Evolutionary conservation across 352 stramenopile genomes (phyloP).

Genomic region (Elongisporangium prolatum): DNA sequence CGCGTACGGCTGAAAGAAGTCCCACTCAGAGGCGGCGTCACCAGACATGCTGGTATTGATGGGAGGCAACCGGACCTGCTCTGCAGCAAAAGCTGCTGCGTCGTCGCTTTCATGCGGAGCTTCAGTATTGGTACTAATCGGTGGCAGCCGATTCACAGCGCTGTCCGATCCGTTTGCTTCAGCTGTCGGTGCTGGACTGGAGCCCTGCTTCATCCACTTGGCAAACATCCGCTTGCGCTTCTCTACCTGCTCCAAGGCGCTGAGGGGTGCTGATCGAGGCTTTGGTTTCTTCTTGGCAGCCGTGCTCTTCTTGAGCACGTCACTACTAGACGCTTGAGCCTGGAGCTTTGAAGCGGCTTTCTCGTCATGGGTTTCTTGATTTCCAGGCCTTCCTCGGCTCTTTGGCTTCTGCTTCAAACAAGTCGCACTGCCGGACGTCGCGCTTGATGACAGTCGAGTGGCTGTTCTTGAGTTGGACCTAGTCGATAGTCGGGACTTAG

Average conservation of each 20-base stretch:
- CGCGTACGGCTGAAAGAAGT: constrained; percentile 13
- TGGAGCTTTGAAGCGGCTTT: background rate
- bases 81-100: background rate
- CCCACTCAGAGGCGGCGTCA: constrained; percentile 7
- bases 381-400: constrained; percentile 16
- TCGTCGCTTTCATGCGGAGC: too few relatives aligned
- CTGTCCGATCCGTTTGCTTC: background rate
- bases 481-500: constrained; percentile 9
- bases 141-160: constrained; percentile 16
- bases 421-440: background rate
- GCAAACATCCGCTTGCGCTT: constrained; percentile 71
- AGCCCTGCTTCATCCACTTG: constrained; percentile 50
- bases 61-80: constrained; percentile 3
- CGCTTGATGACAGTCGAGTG: background rate
- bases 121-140: constrained; percentile 4
- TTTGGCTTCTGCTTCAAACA: background rate
- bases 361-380: constrained; percentile 37
- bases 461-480: background rate
- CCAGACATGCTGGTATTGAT: background rate
- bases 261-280: constrained; percentile 11
- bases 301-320: constrained; percentile 3
- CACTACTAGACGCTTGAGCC: constrained; percentile 10
- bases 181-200: background rate
- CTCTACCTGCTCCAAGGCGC: constrained; percentile 52
- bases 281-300: constrained; percentile 32